Evolutionary conservation across 192 early-diverging fungal species (phyloP), one percentile per base, ranked within the genome.

Genomic region (Dissophora globulifera): DNA sequence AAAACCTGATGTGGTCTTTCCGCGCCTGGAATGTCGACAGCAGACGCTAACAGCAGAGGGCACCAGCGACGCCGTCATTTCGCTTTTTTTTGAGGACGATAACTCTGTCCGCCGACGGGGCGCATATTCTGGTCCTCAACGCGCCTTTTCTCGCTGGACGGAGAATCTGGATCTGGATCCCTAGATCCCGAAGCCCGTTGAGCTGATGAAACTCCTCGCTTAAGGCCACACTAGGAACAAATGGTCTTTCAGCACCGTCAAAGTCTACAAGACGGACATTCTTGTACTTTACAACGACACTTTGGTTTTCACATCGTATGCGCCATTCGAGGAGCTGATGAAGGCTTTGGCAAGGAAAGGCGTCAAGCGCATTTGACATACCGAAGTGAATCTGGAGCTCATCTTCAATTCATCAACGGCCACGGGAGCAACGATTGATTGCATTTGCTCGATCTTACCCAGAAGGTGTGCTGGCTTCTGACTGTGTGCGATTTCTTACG

Each of bases 201-300:
- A 62, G 31, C 25, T 62, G 17, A 62, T 62, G 49, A 62, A 62
- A 22, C 51, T 62, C 40, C 50, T 63, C 40, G 50, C 33, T 16
- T 41, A 46, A 16, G 61, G 61, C 2, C n/a, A 26, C 27, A 40
- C 33, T 4, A 23, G 33, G 15, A 42, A 51, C 17, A 25, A 53
- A 29, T 63, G 61, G 61, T 8, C 19, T 4, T 15, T 63, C 16
- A 30, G 23, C 26, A 63, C 61, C 7, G 61, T 51, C 27, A 2
- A n/a, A 1, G 19, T 26, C 27, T 53, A 53, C 61, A 63, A 63
- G 41, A 29, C 61, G 2, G 61, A 49, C 26, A 26, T 63, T 20
- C 31, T 63, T 19, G n/a, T 23, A 3, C 49, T 63, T 7, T 63
- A 30, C 35, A 53, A 43, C 38, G 49, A 52, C 42, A 58, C 40